Percentiles rank a stretch among this genome's conserved stretches.
phyloP scores from a whole-genome alignment of 257 asterid genomes.

The Solanum arcanum region DNA sequence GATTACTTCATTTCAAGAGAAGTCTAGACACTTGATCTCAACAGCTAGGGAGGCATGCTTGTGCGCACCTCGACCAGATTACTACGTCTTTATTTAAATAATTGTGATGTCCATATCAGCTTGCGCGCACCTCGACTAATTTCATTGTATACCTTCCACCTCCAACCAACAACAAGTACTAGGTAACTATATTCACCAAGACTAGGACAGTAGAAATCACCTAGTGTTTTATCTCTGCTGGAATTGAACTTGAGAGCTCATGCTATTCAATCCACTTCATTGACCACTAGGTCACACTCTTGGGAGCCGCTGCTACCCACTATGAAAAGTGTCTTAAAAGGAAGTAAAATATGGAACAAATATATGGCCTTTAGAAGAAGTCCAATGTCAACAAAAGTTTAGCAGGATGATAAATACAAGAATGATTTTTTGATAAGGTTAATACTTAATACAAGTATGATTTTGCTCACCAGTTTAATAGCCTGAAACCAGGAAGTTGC shows the following conservation, averaged over 20 bases:
- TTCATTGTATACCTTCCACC: background rate
- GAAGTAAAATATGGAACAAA: background rate
- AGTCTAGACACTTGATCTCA: background rate
- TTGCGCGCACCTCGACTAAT: background rate
- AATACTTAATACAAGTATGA: background rate
- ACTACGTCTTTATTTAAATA: background rate
- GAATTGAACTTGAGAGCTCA: background rate
- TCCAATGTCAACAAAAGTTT: background rate
- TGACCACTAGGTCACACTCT: background rate
- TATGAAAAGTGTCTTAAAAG: background rate
- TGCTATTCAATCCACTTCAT: background rate
- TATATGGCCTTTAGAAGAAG: background rate
- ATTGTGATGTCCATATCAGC: background rate
- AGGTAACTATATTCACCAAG: background rate
- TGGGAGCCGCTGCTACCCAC: background rate
- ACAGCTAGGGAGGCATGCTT: background rate
- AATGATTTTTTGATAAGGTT: background rate
- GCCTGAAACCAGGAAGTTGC: conserved; percentile 97
- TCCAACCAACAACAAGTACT: background rate
- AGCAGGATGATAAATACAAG: background rate
- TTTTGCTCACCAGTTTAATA: conserved; percentile 67
- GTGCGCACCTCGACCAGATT: background rate
- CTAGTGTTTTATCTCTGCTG: background rate
- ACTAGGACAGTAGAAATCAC: no score
- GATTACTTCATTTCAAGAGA: background rate